Conservation (phyloP, 2,329 filamentous ascomycete genomes). For the Fusarium annulatum region DNA sequence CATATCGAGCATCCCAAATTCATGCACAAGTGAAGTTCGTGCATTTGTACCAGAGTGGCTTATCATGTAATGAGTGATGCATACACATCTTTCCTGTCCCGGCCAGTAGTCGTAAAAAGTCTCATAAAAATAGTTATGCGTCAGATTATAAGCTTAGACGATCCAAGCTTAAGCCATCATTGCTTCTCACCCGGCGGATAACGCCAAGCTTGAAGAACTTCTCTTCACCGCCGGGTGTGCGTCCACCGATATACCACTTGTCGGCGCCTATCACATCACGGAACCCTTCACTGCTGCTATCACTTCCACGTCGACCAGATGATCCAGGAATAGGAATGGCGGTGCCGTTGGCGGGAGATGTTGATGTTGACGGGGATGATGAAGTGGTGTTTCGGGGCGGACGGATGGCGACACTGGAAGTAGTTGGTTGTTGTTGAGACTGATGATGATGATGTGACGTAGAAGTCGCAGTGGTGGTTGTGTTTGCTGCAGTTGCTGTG, state of each 20-base stretch:
- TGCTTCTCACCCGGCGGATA: slow-evolving; percentile 76
- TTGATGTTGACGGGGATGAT: slow-evolving; percentile 31
- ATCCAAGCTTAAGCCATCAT: slow-evolving; percentile 79
- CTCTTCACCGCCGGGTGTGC: slow-evolving; percentile 81
- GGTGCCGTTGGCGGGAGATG: slow-evolving; percentile 33
- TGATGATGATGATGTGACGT: slow-evolving; percentile 35
- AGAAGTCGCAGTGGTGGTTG: slow-evolving; percentile 39
- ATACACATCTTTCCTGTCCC: neutral
- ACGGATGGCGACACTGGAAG: slow-evolving; percentile 47
- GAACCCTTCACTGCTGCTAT: slow-evolving; percentile 81
- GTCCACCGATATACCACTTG: slow-evolving; percentile 84
- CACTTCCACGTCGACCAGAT: slow-evolving; percentile 72
- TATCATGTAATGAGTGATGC: slow-evolving; percentile 19
- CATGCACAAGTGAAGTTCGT: slow-evolving; percentile 12
- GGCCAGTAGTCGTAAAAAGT: neutral
- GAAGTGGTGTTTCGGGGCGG: slow-evolving; percentile 41
- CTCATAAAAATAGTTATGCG: neutral
- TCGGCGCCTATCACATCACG: slow-evolving; percentile 77
- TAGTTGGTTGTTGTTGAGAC: slow-evolving; percentile 39
- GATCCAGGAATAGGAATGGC: slow-evolving; percentile 56
- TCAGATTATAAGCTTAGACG: slow-evolving; percentile 73
- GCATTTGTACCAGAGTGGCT: slow-evolving; percentile 22
- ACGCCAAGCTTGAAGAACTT: slow-evolving; percentile 85
- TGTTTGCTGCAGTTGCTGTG: slow-evolving; percentile 36
- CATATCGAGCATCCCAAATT: slow-evolving; percentile 9